Conservation (phyloP, 1,284 basidiomycete genomes). For the Papiliotrema nemorosa region DNA sequence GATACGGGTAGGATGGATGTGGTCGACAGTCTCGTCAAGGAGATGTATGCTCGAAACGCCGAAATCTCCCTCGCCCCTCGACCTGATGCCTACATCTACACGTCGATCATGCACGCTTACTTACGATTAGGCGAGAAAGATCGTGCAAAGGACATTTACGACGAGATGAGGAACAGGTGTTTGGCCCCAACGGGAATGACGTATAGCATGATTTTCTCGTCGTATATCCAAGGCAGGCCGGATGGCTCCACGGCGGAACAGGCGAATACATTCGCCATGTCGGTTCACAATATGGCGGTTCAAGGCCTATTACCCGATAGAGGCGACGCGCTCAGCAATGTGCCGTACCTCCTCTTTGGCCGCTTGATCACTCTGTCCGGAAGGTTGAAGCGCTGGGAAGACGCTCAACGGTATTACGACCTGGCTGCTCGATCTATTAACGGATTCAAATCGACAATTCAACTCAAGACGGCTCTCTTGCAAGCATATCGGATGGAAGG, state of each 20-base stretch:
- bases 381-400: constrained; percentile 11
- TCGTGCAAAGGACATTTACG: constrained; percentile 66
- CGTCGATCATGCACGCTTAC: constrained; percentile 80
- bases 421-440: constrained; percentile 50
- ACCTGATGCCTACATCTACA: constrained; percentile 61
- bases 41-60: constrained; percentile 57
- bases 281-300: constrained; percentile 19
- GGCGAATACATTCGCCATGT: constrained; percentile 39
- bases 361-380: constrained; percentile 37
- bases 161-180: constrained; percentile 67
- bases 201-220: constrained; percentile 65
- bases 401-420: constrained; percentile 56
- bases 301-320: constrained; percentile 16
- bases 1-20: constrained; percentile 66
- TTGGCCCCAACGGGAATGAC: constrained; percentile 69
- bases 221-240: constrained; percentile 33
- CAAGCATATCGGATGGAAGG: constrained; percentile 66
- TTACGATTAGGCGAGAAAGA: constrained; percentile 59
- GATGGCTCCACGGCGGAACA: constrained; percentile 12
- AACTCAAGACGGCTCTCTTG: constrained; percentile 65
- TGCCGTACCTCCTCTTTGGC: constrained; percentile 34
- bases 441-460: constrained; percentile 51
- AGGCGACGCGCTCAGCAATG: constrained; percentile 17
- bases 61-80: constrained; percentile 26
- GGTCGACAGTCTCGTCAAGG: constrained; percentile 65